Evolutionary conservation across 306 rosid species (phyloP), one percentile per base, ranked within the genome.

Genomic region (Dicorynia guianensis): DNA sequence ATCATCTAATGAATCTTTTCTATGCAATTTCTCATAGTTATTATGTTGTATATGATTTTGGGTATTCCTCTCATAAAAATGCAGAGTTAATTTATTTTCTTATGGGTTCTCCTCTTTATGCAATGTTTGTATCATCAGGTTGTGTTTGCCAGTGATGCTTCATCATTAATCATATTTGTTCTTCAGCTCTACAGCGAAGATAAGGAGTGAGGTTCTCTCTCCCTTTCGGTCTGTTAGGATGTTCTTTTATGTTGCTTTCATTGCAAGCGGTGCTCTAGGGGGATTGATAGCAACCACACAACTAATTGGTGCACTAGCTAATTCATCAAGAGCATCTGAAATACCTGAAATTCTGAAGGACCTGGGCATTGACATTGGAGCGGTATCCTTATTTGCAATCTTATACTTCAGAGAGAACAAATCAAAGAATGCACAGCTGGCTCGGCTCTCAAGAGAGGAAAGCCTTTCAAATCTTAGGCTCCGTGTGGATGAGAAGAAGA

Each of bases 371-470:
- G 99, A 92, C 76, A 43, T 92, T 20, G 97, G 90, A 60, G 99
- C 99, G 3, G 97, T 77, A 46, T 85, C 90, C 14, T 59, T 92
- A 63, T 95, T 95, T 46, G 97, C 89, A 35, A 88, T 90, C 86
- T 77, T 92, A 75, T 92, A 90, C 82, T 81, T 63, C 1, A 86
- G 87, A 60, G 99, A 95, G 61, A 90, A 92, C 86, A 85, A 84
- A 69, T 91, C 99, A 10, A 90, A 87, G 85, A 86, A 87, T 82
- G 88, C 87, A 8, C 97, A 92, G 75, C 68, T 80, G 61, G 96
- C 93, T 63, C 85, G 96, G 57, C 91, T 95, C 76, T 85, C 99
- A 0, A 71, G 97, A 66, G 99, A 95, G 88, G 99, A 95, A 80
- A 80, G 3, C 72, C 92, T 95, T 44, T 92, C 97, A 6, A 89